Base-by-base conservation (phyloP, 352 stramenopile species). In the Stramenopiles sp. region DNA sequence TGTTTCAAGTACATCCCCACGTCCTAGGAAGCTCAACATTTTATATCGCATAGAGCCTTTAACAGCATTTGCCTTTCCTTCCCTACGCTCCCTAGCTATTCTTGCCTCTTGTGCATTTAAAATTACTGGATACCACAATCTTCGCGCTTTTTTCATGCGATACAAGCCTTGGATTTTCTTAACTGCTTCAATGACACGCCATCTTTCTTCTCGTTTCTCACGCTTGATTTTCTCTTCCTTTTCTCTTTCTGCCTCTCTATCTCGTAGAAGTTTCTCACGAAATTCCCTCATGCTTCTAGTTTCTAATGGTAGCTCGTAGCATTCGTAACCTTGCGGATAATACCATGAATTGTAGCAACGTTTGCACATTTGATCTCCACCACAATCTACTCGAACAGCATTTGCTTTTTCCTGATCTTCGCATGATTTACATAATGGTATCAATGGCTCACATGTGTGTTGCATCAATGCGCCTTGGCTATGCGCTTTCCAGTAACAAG, bases 401-500 rank as follows among this genome's bases (percentile, higher is more conserved):
- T 23, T 23, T 20, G 53, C 20, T 69, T 69, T 69, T 20, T 20
- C 27, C 27, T 69, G 53, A 27, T 81, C 7, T 0, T 30, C 0
- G 78, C 78, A 82, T 6, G 78, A 53, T 27, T 81, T 79, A 29
- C 80, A 82, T 33, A 79, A 29, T 1, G 63, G 73, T 69, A 82
- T 73, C 7, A 82, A 32, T 33, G 78, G 53, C n/a, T 82, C 80
- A 73, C 38, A 82, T 1, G 73, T 82, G 78, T 82, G 80, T 7
- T 74, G 63, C 38, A 81, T 78, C 0, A 82, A 74, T 30, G 76
- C 73, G 27, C 80, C 80, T 73, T 76, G 78, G 1, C 73, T 77
- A 33, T 82, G 80, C 78, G 79, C 73, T 31, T 82, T 79, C 1
- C 27, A 32, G 79, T 33, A 82, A 32, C 80, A 82, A 30, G 80